phyloP scores from a whole-genome alignment of 192 early-diverging fungal species.

The Gamsiella multidivaricata region DNA sequence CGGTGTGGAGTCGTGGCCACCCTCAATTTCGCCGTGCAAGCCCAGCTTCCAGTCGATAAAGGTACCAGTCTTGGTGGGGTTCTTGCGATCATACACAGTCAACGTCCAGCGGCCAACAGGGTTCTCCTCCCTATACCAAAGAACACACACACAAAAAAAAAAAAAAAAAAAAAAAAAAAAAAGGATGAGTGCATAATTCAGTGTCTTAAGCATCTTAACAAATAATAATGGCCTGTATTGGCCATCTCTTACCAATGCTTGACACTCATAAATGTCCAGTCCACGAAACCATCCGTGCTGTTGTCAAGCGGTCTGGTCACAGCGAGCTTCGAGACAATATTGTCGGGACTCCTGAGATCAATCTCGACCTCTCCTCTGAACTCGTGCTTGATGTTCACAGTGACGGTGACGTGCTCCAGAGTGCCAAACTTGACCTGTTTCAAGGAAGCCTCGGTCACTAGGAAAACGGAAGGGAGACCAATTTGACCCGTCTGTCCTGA shows the following conservation, averaged over 20 bases:
- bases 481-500: slow-evolving; percentile 14
- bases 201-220: neutral
- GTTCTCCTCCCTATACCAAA: slow-evolving; percentile 69
- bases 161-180: neutral
- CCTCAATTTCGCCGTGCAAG: slow-evolving; percentile 40
- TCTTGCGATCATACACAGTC: slow-evolving; percentile 68
- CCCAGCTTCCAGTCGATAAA: slow-evolving; percentile 73
- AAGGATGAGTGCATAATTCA: neutral
- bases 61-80: slow-evolving; percentile 62
- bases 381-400: slow-evolving; percentile 78
- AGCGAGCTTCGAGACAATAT: slow-evolving; percentile 74
- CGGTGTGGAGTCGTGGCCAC: slow-evolving; percentile 4
- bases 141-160: no score
- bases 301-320: slow-evolving; percentile 69
- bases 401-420: slow-evolving; percentile 89
- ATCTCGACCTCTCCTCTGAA: slow-evolving; percentile 85
- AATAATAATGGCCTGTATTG: neutral
- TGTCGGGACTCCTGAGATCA: slow-evolving; percentile 74
- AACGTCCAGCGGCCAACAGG: slow-evolving; percentile 84
- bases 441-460: slow-evolving; percentile 66
- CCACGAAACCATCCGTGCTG: slow-evolving; percentile 72
- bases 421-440: slow-evolving; percentile 64
- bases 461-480: slow-evolving; percentile 52
- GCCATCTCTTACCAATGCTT: slow-evolving; percentile 80
- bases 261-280: slow-evolving; percentile 94